Conservation (phyloP, 2,329 filamentous ascomycete species). For the Cytospora schulzeri region DNA sequence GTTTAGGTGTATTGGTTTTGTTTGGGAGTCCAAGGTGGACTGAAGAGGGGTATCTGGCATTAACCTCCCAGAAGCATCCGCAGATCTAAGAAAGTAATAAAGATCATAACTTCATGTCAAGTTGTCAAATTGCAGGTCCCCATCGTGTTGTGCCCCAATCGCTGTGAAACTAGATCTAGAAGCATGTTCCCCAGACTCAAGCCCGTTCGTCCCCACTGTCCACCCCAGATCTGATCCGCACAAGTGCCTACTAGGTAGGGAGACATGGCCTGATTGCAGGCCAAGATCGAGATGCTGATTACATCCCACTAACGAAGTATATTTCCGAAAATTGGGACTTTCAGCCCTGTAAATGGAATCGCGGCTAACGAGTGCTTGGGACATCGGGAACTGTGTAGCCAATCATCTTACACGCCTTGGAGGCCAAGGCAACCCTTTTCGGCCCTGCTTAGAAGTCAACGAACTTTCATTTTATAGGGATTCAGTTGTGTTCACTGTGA, state of each 20-base stretch:
- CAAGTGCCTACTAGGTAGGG: too few relatives aligned
- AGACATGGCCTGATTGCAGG: not conserved
- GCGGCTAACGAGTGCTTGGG: not conserved
- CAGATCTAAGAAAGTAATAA: not conserved
- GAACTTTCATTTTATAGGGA: too few relatives aligned
- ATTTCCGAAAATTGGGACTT: not conserved
- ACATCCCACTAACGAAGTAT: not conserved
- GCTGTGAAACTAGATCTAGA: not conserved
- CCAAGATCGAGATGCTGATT: not conserved
- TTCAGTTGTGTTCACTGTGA: too few relatives aligned
- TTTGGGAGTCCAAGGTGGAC: not conserved
- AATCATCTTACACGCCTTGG: constrained; percentile 20
- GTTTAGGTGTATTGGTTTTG: not conserved
- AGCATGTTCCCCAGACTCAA: not conserved
- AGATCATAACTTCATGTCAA: not conserved
- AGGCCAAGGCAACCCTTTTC: not conserved
- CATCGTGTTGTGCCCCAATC: not conserved
- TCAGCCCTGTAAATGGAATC: too few relatives aligned
- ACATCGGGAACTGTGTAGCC: constrained; percentile 9
- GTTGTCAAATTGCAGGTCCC: not conserved
- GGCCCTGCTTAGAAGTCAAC: not conserved
- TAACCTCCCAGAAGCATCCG: not conserved
- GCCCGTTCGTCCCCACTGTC: not conserved
- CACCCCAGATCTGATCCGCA: not conserved
- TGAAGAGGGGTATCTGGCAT: not conserved